phyloP scores from a whole-genome alignment of 768 basidiomycete genomes.

The Tulasnella calospora region DNA sequence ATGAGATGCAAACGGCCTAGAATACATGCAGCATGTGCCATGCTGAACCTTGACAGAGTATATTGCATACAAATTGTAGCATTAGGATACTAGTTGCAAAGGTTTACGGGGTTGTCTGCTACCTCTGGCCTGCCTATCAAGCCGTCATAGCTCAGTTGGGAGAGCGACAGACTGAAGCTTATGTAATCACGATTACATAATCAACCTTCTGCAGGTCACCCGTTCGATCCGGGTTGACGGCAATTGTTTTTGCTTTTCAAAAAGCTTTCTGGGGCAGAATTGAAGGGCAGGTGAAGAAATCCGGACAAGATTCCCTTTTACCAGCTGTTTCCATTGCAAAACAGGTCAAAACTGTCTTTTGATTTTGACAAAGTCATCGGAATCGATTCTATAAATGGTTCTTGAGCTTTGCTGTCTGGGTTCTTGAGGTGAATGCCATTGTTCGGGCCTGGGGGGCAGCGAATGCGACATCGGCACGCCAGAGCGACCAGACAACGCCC shows the following conservation, averaged over 20 bases:
- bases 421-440: background rate
- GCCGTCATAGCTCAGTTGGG: slow-evolving; percentile 20
- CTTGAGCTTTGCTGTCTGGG: too few species aligned
- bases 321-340: background rate
- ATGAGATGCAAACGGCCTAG: background rate
- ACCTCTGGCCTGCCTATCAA: too few species aligned
- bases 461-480: too few species aligned
- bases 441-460: background rate
- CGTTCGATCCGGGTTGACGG: slow-evolving; percentile 18
- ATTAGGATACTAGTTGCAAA: background rate
- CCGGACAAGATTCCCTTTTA: too few species aligned
- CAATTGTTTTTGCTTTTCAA: background rate
- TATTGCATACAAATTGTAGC: background rate
- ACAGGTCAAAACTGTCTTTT: background rate
- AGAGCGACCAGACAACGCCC: too few species aligned
- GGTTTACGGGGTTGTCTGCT: too few species aligned
- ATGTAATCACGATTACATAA: background rate
- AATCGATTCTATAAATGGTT: background rate
- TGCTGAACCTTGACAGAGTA: background rate
- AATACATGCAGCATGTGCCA: background rate
- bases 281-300: too few species aligned
- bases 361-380: background rate
- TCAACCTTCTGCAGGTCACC: background rate
- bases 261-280: background rate
- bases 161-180: slow-evolving; percentile 18